Evolutionary conservation across 371 early-diverging fungal genomes (phyloP).

Genomic region (Batkoa obscura): DNA sequence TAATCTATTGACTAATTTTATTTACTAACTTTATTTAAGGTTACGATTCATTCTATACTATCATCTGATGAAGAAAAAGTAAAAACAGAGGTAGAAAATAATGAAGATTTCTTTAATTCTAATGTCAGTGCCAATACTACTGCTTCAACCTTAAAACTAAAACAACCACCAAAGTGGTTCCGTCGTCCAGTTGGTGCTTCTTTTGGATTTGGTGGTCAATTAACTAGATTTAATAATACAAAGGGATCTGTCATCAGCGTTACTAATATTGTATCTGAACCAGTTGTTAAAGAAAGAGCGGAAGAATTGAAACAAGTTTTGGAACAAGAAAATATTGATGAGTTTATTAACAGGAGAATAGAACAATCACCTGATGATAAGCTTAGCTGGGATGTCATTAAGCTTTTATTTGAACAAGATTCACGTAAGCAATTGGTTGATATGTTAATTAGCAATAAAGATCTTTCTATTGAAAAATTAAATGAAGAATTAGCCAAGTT

Average conservation of each 20-base stretch:
- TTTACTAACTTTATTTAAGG: slow-evolving; percentile 12
- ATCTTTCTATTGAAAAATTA: slow-evolving; percentile 8
- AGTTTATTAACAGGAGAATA: slow-evolving; percentile 24
- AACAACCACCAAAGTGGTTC: slow-evolving; percentile 89
- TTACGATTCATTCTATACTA: slow-evolving; percentile 69
- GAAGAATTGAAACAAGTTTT: slow-evolving; percentile 37
- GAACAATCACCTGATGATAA: slow-evolving; percentile 26
- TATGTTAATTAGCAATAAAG: slow-evolving; percentile 25
- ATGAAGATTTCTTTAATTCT: slow-evolving; percentile 66
- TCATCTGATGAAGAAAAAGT: slow-evolving; percentile 18
- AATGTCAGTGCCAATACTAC: slow-evolving; percentile 12
- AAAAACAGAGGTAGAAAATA: slow-evolving; percentile 11
- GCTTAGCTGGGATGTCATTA: slow-evolving; percentile 70
- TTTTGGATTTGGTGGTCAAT: slow-evolving; percentile 80
- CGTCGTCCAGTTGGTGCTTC: slow-evolving; percentile 74
- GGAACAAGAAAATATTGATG: slow-evolving; percentile 26
- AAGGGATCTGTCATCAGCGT: slow-evolving; percentile 20
- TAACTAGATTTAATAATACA: slow-evolving; percentile 41
- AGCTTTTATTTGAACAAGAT: slow-evolving; percentile 52
- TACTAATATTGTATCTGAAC: slow-evolving; percentile 35
- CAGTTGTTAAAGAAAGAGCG: slow-evolving; percentile 36
- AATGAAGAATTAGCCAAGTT: no score
- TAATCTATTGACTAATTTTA: neutral
- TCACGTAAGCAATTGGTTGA: slow-evolving; percentile 65
- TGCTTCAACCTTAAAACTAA: slow-evolving; percentile 36